Base-by-base conservation (phyloP, 768 basidiomycete species). In the Hysterangium stoloniferum region DNA sequence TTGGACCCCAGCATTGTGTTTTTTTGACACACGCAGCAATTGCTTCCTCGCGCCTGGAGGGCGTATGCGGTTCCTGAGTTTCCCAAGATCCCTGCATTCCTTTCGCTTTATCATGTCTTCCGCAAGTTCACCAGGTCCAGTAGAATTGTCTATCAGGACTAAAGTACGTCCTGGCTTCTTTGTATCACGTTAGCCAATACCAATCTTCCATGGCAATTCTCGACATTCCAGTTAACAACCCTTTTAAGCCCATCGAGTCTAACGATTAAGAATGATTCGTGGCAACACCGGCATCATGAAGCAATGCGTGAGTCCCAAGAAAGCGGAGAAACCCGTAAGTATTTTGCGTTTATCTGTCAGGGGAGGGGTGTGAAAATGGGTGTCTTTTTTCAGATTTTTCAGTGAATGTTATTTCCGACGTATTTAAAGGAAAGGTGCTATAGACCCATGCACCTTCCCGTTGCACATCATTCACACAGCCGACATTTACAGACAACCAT, bases 241-340 rank as follows among this genome's bases (percentile, higher is more conserved):
- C 68, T 78, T 44, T 71, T 92, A 48, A 69, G 72, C 58, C 88
- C 89, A 17, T 65, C 74, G 48, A 71, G 73, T 58, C 71, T 92
- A 61, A 71, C 62, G 48, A 82, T 92, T 61, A 73, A 73, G 31
- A 92, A 92, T 66, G 84, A 92, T 60, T 91, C 89, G 46, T 82
- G 79, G 77, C 74, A 86, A 68, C 89, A 92, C 66, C 77, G 84
- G 60, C 84, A 91, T 69, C 89, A 92, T 68, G 75, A 76, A 50
- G 73, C 89, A 41, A 92, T 92, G 89, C 76, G 76, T 62, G 80
- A 73, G 37, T 72, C 78, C 64, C 77, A 74, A 49, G 80, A 77
- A 56, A 78, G 75, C 37, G 82, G 80, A 52, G 89, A 91, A 73
- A 86, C 90, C 42, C 89, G 89, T 92, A 73, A 59, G 84, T 77